Evolutionary conservation across 1,139 yeast genomes (phyloP).

Genomic region (Blastobotrys capitulatus): DNA sequence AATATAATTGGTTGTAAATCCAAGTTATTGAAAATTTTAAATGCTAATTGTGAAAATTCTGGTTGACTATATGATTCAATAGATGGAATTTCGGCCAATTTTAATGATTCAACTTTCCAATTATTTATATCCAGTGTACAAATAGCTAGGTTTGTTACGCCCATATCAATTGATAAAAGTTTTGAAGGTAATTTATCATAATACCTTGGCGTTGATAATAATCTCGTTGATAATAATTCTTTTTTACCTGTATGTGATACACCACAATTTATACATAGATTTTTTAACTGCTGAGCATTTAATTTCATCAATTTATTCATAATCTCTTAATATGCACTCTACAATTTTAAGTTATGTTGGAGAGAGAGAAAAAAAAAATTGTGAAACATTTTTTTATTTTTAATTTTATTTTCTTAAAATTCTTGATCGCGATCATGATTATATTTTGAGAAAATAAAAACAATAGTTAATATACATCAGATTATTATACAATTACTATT

Average conservation of each 20-base stretch:
- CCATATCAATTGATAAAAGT: slow-evolving; percentile 40
- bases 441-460: too few species aligned
- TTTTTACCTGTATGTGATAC: slow-evolving; percentile 24
- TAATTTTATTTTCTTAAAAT: too few species aligned
- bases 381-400: too few species aligned
- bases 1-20: slow-evolving; percentile 43
- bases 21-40: slow-evolving; percentile 21
- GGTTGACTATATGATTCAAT: slow-evolving; percentile 29
- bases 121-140: slow-evolving; percentile 24
- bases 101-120: neutral
- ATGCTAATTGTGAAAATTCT: slow-evolving; percentile 24
- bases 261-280: slow-evolving; percentile 23
- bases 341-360: too few species aligned
- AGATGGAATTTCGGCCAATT: neutral
- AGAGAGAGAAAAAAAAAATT: too few species aligned
- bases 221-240: slow-evolving; percentile 14
- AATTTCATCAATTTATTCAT: neutral
- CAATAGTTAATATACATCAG: neutral
- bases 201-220: slow-evolving; percentile 3
- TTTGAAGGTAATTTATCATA: neutral
- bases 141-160: slow-evolving; percentile 41
- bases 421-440: too few species aligned
- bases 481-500: neutral
- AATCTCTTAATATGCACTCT: neutral
- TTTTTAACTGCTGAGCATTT: slow-evolving; percentile 6